Evolutionary conservation across 164 flowering plant genomes (phyloP).

Genomic region (Vitis vinifera): ASM3070453v1 NC_081815.1:4098001-4098500

Average conservation of each 20-base stretch:
- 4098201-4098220: not conserved
- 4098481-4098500: slow-evolving; percentile 41
- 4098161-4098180: not conserved
- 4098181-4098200: not conserved
- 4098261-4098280: not conserved
- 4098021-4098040: slow-evolving; percentile 17
- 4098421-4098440: too few relatives aligned
- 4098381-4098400: too few relatives aligned
- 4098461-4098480: not conserved
- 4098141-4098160: not conserved
- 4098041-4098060: slow-evolving; percentile 17
- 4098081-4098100: slow-evolving; percentile 18
- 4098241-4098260: not conserved
- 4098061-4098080: slow-evolving; percentile 38
- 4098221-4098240: not conserved
- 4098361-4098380: too few relatives aligned
- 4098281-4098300: not conserved
- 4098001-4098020: slow-evolving; percentile 14
- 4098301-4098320: not conserved
- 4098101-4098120: slow-evolving; percentile 1
- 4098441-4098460: not conserved
- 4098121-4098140: not conserved
- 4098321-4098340: not conserved
- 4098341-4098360: too few relatives aligned
- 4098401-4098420: too few relatives aligned